Evolutionary conservation across 495 filamentous ascomycete species (phyloP).

Genomic region (Penicillium daleae): DNA sequence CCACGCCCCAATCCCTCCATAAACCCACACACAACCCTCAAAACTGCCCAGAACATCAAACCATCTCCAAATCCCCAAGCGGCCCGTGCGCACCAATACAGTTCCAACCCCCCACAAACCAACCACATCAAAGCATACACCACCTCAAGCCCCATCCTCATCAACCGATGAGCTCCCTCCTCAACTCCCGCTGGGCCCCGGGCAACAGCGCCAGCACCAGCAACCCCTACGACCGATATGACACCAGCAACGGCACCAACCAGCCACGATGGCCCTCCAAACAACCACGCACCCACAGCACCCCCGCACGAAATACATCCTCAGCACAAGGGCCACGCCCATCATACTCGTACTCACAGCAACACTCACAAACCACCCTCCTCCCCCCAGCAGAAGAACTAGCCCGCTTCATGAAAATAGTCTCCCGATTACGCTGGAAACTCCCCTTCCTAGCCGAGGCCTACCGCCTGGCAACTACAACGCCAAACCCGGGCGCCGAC

Average conservation of each 20-base stretch:
- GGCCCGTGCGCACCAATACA: constrained; percentile 3
- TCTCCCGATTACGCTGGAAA: constrained; percentile 63
- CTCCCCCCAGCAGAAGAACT: constrained; percentile 49
- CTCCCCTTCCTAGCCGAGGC: constrained; percentile 57
- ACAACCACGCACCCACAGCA: constrained; percentile 1
- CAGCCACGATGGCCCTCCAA: background rate
- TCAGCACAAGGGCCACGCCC: constrained; percentile 16
- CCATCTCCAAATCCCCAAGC: background rate
- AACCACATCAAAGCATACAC: background rate
- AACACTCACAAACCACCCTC: background rate
- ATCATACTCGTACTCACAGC: constrained; percentile 20
- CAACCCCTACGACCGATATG: constrained; percentile 1
- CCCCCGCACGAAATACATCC: constrained; percentile 17
- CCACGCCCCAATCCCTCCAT: background rate
- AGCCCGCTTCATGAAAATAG: constrained; percentile 58
- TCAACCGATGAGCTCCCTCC: constrained; percentile 28
- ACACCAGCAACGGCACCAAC: background rate
- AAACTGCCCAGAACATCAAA: background rate
- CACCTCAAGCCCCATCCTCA: background rate
- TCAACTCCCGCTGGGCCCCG: constrained; percentile 39
- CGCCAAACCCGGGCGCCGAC: too few relatives aligned
- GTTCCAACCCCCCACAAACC: background rate
- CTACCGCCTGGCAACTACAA: constrained; percentile 50
- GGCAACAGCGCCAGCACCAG: background rate
- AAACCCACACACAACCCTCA: background rate